Percentiles rank a stretch among this genome's conserved stretches.
phyloP scores from a whole-genome alignment of 2,329 filamentous ascomycete species.

The Colletotrichum trifolii region DNA sequence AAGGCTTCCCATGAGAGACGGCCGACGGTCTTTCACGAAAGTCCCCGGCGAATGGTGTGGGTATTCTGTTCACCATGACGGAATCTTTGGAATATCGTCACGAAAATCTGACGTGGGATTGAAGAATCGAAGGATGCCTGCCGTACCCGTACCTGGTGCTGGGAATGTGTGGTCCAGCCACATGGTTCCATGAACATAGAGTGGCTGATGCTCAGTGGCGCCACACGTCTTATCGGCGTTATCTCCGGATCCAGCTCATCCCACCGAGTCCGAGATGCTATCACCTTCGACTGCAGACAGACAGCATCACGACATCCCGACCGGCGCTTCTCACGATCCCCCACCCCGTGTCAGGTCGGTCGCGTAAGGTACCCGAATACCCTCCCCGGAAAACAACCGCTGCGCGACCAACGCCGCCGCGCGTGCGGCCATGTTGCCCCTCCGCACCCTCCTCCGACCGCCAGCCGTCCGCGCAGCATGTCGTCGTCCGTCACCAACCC shows the following conservation, averaged over 20 bases:
- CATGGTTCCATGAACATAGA: no score
- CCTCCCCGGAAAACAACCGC: no score
- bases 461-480: conserved; percentile 21
- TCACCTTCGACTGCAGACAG: no score
- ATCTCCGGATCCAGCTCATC: conserved; percentile 6
- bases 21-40: no score
- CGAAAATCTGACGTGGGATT: conserved; percentile 5
- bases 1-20: no score
- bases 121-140: neutral
- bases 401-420: conserved; percentile 2
- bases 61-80: neutral
- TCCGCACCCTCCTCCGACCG: conserved; percentile 38
- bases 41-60: no score
- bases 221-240: conserved; percentile 28
- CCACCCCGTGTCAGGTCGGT: no score
- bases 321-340: no score
- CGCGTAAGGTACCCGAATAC: no score
- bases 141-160: neutral
- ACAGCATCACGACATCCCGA: no score
- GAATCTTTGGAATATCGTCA: neutral
- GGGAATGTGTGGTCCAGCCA: no score
- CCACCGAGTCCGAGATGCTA: no score
- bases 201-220: neutral
- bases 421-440: conserved; percentile 38
- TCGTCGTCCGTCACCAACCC: neutral